Base-by-base conservation (phyloP, 768 basidiomycete species). In the Russula dissimulans region DNA sequence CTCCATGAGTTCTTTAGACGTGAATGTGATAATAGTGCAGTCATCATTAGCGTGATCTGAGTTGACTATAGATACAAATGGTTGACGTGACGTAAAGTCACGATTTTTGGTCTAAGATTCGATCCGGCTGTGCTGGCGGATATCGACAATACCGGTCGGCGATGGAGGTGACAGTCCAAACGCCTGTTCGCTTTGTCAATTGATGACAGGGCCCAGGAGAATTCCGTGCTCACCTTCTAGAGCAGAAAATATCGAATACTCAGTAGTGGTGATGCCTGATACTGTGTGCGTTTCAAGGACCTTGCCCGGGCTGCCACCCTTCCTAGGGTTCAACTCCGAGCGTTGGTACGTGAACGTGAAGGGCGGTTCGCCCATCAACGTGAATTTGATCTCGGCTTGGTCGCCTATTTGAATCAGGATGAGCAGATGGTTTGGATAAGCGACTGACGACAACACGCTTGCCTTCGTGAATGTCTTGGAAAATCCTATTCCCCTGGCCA, bases 271-370 rank as follows among this genome's bases (percentile, higher is more conserved):
- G 3, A 92, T 79, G 3, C 87, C 85, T 15, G 90, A 89, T 18
- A 93, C 90, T 0, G 92, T 95, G 68, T 95, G 92, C 17, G 91
- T 91, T 72, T 95, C 92, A 7, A 95, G 78, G n/a, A 94, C 83
- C 68, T 87, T 89, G 54, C 83, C 84, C 44, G 82, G 77, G 65
- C 81, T 85, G 51, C 81, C 80, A 34, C 86, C 85, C 69, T 88
- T 89, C 74, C 80, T 83, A 4, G 76, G 71, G 52, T 77, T 79
- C 18, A 84, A 78, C 71, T 91, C 91, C 2, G 90, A 80, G 49
- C 91, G 82, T 71, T 93, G 90, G 73, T 95, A 95, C 0, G 93
- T 94, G 74, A 99, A 97, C 1, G 94, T 87, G 75, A 97, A 99
- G 0, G 97, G 97, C 17, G 97, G 88, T 69, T 91, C 88, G 47